Base-by-base conservation (phyloP, 352 stramenopile genomes). In the Globisporangium middletonii region DNA sequence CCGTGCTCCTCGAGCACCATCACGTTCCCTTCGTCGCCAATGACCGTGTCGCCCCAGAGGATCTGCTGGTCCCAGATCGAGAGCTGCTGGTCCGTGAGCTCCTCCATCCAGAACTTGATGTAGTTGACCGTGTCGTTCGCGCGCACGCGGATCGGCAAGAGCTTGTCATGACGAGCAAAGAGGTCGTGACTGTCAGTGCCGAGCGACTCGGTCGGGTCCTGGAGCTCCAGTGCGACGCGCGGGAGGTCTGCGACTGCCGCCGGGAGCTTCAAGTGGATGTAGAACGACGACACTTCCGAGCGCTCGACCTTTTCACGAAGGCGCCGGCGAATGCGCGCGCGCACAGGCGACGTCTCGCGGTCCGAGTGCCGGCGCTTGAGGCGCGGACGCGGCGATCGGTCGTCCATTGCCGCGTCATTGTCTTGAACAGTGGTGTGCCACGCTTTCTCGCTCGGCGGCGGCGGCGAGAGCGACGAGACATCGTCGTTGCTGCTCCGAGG, bases 31-130 rank as follows among this genome's bases (percentile, higher is more conserved):
- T 92, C 82, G 55, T 92, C 82, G 5, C 82, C 82, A 28, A 92
- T 86, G 5, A 89, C 52, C 9, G 82, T 92, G 57, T 89, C 82
- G 43, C 77, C 71, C 82, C 82, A 92, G 28, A 79, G 84, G 18
- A 92, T 71, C 46, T 92, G 82, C 55, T 92, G 82, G 42, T 92
- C 82, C 79, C 79, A 92, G 45, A 89, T 79, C 7, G 82, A 90
- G 28, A 92, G 63, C 37, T 89, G 81, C 56, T 92, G 79, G 37
- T 89, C 82, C 15, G 79, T 86, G 4, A 92, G 59, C 48, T 88
- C 82, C 65, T 92, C 82, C 72, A 92, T 86, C 73, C 76, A 89
- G 53, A 87, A 75, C 52, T 92, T 92, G 48, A 92, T 88, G 54
- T 86, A 89, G 67, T 89, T 92, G 38, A 92, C 68, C 2, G 79